A percentile compares a stretch with the other conserved stretches of the same genome.
These are phyloP conservation scores for Thelonectria discophora DNA, from an alignment of 2,329 filamentous ascomycete genomes.

Conservation along the genomic window DNA sequence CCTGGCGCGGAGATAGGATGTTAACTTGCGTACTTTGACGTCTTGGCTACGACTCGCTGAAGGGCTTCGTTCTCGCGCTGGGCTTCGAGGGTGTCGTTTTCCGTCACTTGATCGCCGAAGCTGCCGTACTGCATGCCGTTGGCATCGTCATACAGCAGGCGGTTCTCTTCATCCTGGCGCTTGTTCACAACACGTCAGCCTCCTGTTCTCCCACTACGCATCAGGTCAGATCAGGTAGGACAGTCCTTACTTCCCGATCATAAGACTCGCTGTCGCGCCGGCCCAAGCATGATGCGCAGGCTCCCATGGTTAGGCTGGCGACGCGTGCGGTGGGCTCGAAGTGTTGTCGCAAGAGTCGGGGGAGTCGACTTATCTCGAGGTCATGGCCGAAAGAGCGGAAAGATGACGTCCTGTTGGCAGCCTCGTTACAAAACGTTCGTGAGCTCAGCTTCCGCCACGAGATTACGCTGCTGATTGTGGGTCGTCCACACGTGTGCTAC, in stretches of 20 bases:
- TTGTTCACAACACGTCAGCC: neutral
- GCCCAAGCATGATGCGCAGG: slow-evolving; percentile 69
- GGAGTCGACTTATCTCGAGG: slow-evolving; percentile 9
- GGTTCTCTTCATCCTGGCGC: slow-evolving; percentile 64
- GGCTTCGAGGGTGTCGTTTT: slow-evolving; percentile 68
- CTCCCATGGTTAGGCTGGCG: slow-evolving; percentile 59
- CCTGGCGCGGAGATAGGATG: neutral
- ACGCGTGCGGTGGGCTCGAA: slow-evolving; percentile 19
- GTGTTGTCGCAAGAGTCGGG: slow-evolving; percentile 34
- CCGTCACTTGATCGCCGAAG: slow-evolving; percentile 66
- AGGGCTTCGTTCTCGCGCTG: slow-evolving; percentile 72
- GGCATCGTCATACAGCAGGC: slow-evolving; percentile 69
- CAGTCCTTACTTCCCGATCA: slow-evolving; percentile 59
- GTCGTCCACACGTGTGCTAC: slow-evolving; percentile 29
- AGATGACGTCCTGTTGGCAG: slow-evolving; percentile 29
- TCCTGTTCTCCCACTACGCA: neutral
- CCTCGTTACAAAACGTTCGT: slow-evolving; percentile 19
- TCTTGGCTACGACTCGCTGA: slow-evolving; percentile 70
- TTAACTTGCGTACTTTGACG: slow-evolving; percentile 63
- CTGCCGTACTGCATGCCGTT: slow-evolving; percentile 69
- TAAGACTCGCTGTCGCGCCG: slow-evolving; percentile 59
- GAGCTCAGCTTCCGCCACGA: slow-evolving; percentile 36
- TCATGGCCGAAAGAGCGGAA: slow-evolving; percentile 11
- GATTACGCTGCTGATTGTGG: slow-evolving; percentile 37
- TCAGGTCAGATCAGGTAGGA: neutral